Percentiles rank a stretch among this genome's conserved stretches.
phyloP scores from a whole-genome alignment of 768 basidiomycete genomes.

The Naganishia onofrii region DNA sequence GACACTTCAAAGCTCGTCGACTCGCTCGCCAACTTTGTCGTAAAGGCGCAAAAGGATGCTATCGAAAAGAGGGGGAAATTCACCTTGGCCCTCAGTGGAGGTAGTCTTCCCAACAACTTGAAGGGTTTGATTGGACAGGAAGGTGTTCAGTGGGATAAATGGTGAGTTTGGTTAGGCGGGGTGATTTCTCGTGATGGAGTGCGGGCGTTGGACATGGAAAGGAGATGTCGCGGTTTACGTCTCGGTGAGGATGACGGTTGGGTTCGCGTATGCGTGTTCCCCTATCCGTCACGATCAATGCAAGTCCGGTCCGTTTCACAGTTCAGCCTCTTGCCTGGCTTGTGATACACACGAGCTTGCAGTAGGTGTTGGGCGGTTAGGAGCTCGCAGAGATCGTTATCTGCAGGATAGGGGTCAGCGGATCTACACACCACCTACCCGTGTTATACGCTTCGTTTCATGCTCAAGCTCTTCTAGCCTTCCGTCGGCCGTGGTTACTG shows the following conservation, averaged over 20 bases:
- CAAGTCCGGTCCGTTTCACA: neutral
- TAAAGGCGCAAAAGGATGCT: constrained; percentile 83
- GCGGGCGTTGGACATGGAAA: neutral
- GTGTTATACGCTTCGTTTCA: neutral
- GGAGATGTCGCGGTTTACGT: neutral
- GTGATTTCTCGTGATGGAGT: neutral
- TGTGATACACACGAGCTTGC: neutral
- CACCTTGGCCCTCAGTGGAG: constrained; percentile 89
- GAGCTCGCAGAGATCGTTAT: neutral
- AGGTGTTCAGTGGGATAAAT: constrained; percentile 85
- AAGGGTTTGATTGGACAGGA: constrained; percentile 63
- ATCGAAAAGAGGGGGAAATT: constrained; percentile 85
- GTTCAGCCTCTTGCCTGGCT: neutral
- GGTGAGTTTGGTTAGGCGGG: constrained; percentile 62
- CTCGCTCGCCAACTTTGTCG: constrained; percentile 74
- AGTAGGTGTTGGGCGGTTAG: neutral
- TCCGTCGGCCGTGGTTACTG: neutral
- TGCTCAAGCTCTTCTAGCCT: neutral
- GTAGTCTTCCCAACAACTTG: constrained; percentile 77
- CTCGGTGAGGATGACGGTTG: neutral
- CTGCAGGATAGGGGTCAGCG: neutral
- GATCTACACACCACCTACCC: neutral
- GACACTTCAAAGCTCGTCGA: constrained; percentile 60
- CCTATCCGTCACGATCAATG: neutral
- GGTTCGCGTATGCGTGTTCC: neutral